A percentile compares a stretch with the other conserved stretches of the same genome.
Evolutionary conservation across 176 grass and related monocot genomes (phyloP).

Genomic region (sorghum (Sorghum bicolor)): Sorghum_bicolor_NCBIv3 NC_012873.2:66161001-66161500

Average conservation of each 20-base stretch:
- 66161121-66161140: neutral
- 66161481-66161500: neutral
- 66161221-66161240: neutral
- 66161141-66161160: neutral
- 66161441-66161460: neutral
- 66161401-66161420: neutral
- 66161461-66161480: slow-evolving; percentile 7
- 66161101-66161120: neutral
- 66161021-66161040: neutral
- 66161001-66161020: neutral
- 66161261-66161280: neutral
- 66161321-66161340: slow-evolving; percentile 78
- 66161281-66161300: slow-evolving; percentile 41
- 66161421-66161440: neutral
- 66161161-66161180: neutral
- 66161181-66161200: neutral
- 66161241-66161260: neutral
- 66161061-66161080: slow-evolving; percentile 9
- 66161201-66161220: neutral
- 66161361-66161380: neutral
- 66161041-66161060: neutral
- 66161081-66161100: neutral
- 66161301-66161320: slow-evolving; percentile 65
- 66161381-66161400: neutral
- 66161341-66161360: slow-evolving; percentile 26